A percentile compares a stretch with the other conserved stretches of the same genome.
These are phyloP conservation scores for Hippophae gyantsensis DNA, from an alignment of 306 rosid species.

Conservation along the genomic window DNA sequence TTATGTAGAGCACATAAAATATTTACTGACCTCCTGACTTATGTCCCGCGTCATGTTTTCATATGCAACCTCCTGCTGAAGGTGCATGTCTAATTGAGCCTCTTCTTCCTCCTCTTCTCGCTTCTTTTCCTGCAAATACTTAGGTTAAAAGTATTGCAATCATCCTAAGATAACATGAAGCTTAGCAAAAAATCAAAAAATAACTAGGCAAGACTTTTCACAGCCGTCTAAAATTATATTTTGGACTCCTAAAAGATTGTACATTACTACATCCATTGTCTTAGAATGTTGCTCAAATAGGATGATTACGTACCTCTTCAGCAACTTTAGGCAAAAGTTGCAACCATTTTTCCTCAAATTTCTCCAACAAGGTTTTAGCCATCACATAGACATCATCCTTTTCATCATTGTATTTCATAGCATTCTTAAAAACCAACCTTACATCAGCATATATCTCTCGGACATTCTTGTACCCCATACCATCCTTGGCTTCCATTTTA, in stretches of 20 bases:
- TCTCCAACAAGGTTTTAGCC: constrained; percentile 84
- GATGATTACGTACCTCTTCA: constrained; percentile 58
- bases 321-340: constrained; percentile 82
- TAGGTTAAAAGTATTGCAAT: not conserved
- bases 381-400: constrained; percentile 86
- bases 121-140: constrained; percentile 56
- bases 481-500: constrained; percentile 78
- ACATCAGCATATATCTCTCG: constrained; percentile 82
- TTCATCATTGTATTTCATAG: constrained; percentile 83
- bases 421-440: constrained; percentile 87
- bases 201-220: no score
- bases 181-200: no score
- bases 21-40: constrained; percentile 57
- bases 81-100: constrained; percentile 55
- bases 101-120: constrained; percentile 78
- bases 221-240: no score
- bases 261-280: no score
- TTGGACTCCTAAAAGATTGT: no score
- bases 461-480: constrained; percentile 68
- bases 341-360: constrained; percentile 90
- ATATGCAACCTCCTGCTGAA: constrained; percentile 70
- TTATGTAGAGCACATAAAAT: constrained; percentile 4
- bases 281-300: constrained; percentile 10
- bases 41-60: constrained; percentile 61
- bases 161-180: not conserved